Base-by-base conservation (phyloP, 768 basidiomycete species). In the Agaricus sinodeliciosus region DNA sequence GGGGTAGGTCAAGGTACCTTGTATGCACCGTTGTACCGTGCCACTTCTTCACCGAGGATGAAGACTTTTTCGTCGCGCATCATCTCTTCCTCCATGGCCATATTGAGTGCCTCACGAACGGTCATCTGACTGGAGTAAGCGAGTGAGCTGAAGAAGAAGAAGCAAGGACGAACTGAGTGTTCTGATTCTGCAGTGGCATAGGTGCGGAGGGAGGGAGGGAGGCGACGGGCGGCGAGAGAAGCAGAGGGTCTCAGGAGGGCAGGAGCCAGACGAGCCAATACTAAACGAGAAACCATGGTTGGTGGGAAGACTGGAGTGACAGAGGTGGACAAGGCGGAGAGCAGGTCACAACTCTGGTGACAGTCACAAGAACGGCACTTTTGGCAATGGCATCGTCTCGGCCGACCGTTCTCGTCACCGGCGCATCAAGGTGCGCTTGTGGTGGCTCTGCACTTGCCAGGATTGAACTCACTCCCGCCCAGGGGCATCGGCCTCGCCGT, bases 1-100 rank as follows among this genome's bases (percentile, higher is more conserved):
- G 54, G 28, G 48, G 43, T n/a, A 37, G 34, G 43, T 39, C 11
- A 48, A 65, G 64, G 55, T 57, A 89, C 90, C 80, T 94, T 94
- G 82, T 94, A 94, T 58, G 93, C 93, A 70, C 92, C 92, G 66
- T 99, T 97, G 76, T 99, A 99, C 60, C 91, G 84, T 46, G 95
- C 95, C 56, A 99, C 96, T 67, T 99, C 96, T 72, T 99, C 96
- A 55, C 96, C 96, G 57, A 99, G 70, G 62, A 99, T 72, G 71
- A 95, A 99, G 39, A 99, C 96, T 34, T 75, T 86, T 67, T 94
- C 90, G 69, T 99, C 96, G 42, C 92, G 85, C 62, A 85, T 68
- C 96, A 99, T 98, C 74, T 99, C 96, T 73, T 99, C 96, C 74
- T 97, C 96, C 90, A 99, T 94, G 26, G 96, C 96, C 51, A 85